Percentiles rank a stretch among this genome's conserved stretches.
phyloP scores from a whole-genome alignment of 306 rosid genomes.

The Medicago ruthenica region DNA sequence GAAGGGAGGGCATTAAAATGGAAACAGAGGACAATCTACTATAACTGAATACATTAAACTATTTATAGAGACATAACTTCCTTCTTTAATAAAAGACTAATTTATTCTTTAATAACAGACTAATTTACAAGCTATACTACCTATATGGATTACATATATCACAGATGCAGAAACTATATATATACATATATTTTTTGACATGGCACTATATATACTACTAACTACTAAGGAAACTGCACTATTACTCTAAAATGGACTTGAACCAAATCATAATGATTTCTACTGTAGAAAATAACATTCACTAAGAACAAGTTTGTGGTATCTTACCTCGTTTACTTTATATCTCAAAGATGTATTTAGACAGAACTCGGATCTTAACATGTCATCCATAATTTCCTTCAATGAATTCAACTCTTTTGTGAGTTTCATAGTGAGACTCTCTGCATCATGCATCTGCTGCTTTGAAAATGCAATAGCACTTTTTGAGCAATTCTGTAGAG shows the following conservation, averaged over 20 bases:
- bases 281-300: slow-evolving; percentile 13
- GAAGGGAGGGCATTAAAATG: no score
- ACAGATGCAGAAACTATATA: background rate
- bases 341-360: slow-evolving; percentile 66
- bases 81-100: background rate
- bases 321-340: slow-evolving; percentile 76
- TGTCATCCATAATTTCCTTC: slow-evolving; percentile 81
- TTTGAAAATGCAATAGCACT: slow-evolving; percentile 85
- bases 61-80: no score
- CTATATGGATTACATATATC: background rate
- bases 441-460: slow-evolving; percentile 85
- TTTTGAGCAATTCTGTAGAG: slow-evolving; percentile 70
- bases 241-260: slow-evolving; percentile 14
- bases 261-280: slow-evolving; percentile 30
- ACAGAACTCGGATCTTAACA: slow-evolving; percentile 64
- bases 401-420: slow-evolving; percentile 76
- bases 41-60: no score
- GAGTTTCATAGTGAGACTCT: slow-evolving; percentile 69
- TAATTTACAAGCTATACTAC: background rate
- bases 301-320: slow-evolving; percentile 7
- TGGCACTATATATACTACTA: no score
- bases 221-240: background rate
- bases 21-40: no score
- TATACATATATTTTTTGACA: no score
- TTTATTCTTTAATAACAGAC: background rate